A percentile compares a stretch with the other conserved stretches of the same genome.
These are phyloP conservation scores for Spiromastix sp. DNA, from an alignment of 2,329 filamentous ascomycete species.

Conservation along the genomic window DNA sequence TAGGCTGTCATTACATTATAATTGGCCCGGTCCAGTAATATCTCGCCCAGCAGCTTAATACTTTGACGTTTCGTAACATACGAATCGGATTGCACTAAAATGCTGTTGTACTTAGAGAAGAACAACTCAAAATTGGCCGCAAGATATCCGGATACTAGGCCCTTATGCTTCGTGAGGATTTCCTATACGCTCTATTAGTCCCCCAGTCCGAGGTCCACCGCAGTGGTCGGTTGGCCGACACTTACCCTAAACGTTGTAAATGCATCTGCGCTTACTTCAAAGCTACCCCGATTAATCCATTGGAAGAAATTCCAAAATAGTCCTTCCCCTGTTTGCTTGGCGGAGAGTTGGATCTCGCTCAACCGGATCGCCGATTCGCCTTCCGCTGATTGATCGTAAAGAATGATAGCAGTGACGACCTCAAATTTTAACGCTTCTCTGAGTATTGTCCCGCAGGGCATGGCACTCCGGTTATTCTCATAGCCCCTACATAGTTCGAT, in stretches of 20 bases:
- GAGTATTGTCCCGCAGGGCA: slow-evolving; percentile 79
- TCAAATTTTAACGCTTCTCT: slow-evolving; percentile 87
- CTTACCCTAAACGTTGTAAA: slow-evolving; percentile 92
- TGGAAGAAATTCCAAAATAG: slow-evolving; percentile 96
- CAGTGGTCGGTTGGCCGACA: not conserved
- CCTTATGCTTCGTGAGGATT: slow-evolving; percentile 87
- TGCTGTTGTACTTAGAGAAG: slow-evolving; percentile 80
- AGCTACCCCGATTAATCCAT: slow-evolving; percentile 94
- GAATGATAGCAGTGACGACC: slow-evolving; percentile 76
- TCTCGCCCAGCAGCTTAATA: slow-evolving; percentile 92
- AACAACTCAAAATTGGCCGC: slow-evolving; percentile 86
- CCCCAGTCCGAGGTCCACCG: too few relatives aligned
- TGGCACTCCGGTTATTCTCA: slow-evolving; percentile 80
- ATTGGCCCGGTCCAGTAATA: slow-evolving; percentile 87
- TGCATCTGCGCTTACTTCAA: slow-evolving; percentile 93
- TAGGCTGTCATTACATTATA: slow-evolving; percentile 98
- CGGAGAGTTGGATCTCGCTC: slow-evolving; percentile 64
- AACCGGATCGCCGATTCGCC: slow-evolving; percentile 67
- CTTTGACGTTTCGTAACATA: slow-evolving; percentile 98
- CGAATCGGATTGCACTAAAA: slow-evolving; percentile 80
- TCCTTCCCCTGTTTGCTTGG: slow-evolving; percentile 65
- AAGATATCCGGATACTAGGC: slow-evolving; percentile 78
- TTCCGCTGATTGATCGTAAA: slow-evolving; percentile 78
- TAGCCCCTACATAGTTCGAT: slow-evolving; percentile 84
- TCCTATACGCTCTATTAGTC: too few relatives aligned